Conservation (phyloP, 371 early-diverging fungal species). For the Nematocida sp. region DNA sequence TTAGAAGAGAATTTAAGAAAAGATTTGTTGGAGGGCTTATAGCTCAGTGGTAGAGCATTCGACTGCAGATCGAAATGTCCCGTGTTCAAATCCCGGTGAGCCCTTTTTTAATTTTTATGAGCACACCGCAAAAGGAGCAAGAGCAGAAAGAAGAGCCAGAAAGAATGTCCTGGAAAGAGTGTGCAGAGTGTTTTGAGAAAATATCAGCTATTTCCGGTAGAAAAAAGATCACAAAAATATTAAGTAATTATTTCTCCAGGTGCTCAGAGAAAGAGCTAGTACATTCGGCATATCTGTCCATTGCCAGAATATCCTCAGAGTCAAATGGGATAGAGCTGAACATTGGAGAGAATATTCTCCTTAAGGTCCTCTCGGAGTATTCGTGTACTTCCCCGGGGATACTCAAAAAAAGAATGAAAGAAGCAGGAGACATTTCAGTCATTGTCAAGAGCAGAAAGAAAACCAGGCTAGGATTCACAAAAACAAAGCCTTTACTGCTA, state of each 20-base stretch:
- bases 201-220: constrained; percentile 52
- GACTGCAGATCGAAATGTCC: constrained; percentile 63
- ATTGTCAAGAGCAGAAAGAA: constrained; percentile 76
- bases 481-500: constrained; percentile 73
- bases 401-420: constrained; percentile 72
- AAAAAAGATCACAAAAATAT: constrained; percentile 59
- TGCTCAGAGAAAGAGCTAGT: constrained; percentile 29
- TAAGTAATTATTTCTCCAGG: constrained; percentile 45
- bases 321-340: constrained; percentile 89
- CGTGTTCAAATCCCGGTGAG: constrained; percentile 61
- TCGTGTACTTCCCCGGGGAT: constrained; percentile 71
- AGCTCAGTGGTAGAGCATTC: constrained; percentile 63
- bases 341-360: constrained; percentile 79
- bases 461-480: constrained; percentile 71
- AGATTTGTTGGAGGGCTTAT: constrained; percentile 30
- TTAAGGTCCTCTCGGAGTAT: constrained; percentile 81
- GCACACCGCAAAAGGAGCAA: too few relatives aligned
- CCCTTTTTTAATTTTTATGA: constrained; percentile 54
- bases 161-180: constrained; percentile 7
- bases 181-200: constrained; percentile 51
- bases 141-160: too few relatives aligned
- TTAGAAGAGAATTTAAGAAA: not conserved
- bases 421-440: constrained; percentile 79
- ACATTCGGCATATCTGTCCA: constrained; percentile 57
- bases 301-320: constrained; percentile 68